phyloP scores from a whole-genome alignment of 1,139 yeast genomes.

The Kodamaea ohmeri region DNA sequence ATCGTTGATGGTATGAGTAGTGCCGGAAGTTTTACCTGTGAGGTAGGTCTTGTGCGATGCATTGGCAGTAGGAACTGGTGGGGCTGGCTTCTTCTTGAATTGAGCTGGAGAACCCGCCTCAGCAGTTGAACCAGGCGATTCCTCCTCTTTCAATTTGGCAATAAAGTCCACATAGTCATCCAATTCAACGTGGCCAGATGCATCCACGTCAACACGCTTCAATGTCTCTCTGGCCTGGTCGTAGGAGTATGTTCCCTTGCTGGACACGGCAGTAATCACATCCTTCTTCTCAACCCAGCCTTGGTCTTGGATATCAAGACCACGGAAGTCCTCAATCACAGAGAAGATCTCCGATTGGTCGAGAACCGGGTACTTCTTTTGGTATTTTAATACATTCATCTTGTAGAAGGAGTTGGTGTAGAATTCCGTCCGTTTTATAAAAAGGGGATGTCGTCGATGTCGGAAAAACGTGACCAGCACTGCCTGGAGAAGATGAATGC shows the following conservation, averaged over 20 bases:
- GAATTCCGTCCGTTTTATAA: too few species aligned
- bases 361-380: conserved; percentile 82
- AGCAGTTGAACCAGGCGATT: conserved; percentile 19
- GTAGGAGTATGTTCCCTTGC: conserved; percentile 75
- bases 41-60: conserved; percentile 72
- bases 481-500: too few species aligned
- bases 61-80: conserved; percentile 48
- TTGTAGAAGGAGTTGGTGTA: background rate
- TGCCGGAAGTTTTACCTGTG: conserved; percentile 78
- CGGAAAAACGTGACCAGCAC: conserved; percentile 2
- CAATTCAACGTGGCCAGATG: conserved; percentile 93
- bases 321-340: conserved; percentile 73
- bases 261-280: conserved; percentile 79
- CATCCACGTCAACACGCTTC: conserved; percentile 88
- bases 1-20: conserved; percentile 95
- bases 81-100: conserved; percentile 20
- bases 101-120: conserved; percentile 16
- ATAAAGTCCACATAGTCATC: conserved; percentile 92
- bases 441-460: conserved; percentile 1
- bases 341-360: conserved; percentile 83
- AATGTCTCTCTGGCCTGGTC: conserved; percentile 93
- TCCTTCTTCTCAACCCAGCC: conserved; percentile 96
- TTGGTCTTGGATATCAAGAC: conserved; percentile 82
- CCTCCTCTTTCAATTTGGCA: conserved; percentile 59
- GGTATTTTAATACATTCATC: conserved; percentile 52